A percentile compares a stretch with the other conserved stretches of the same genome.
These are phyloP conservation scores for Anthracocystis walkeri DNA, from an alignment of 1,284 basidiomycete genomes.

Conservation along the genomic window DNA sequence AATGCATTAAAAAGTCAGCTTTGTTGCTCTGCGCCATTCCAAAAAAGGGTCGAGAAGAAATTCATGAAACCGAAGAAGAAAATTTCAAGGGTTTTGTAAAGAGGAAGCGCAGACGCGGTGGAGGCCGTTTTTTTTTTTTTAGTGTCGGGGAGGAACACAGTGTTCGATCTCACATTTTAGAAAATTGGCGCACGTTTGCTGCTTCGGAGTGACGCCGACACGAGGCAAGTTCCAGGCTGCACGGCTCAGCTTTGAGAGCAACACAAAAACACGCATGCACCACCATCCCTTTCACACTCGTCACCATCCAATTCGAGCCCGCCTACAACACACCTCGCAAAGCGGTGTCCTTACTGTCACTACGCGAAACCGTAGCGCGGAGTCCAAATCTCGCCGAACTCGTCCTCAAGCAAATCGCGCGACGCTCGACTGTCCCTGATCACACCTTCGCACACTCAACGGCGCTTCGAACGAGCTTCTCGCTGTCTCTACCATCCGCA, in stretches of 20 bases:
- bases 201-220: slow-evolving; percentile 5
- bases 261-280: slow-evolving; percentile 1
- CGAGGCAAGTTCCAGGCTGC: slow-evolving; percentile 5
- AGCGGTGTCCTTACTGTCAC: not conserved
- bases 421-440: too few species aligned
- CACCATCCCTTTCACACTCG: slow-evolving; percentile 1
- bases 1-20: not conserved
- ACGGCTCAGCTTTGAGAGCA: slow-evolving; percentile 13
- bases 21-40: not conserved
- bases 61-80: slow-evolving; percentile 12
- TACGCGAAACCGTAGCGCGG: not conserved
- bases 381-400: too few species aligned
- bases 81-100: not conserved
- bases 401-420: too few species aligned
- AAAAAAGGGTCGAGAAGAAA: slow-evolving; percentile 5
- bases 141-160: too few species aligned
- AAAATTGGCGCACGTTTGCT: slow-evolving; percentile 16
- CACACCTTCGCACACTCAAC: too few species aligned
- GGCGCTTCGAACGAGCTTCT: too few species aligned
- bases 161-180: slow-evolving; percentile 14
- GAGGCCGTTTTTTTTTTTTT: too few species aligned
- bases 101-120: too few species aligned
- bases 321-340: not conserved
- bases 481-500: not conserved
- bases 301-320: slow-evolving; percentile 5